Evolutionary conservation across 208 protist species (phyloP), one percentile per base, ranked within the genome.

Genomic region (Acanthamoeba rhysodes): DNA sequence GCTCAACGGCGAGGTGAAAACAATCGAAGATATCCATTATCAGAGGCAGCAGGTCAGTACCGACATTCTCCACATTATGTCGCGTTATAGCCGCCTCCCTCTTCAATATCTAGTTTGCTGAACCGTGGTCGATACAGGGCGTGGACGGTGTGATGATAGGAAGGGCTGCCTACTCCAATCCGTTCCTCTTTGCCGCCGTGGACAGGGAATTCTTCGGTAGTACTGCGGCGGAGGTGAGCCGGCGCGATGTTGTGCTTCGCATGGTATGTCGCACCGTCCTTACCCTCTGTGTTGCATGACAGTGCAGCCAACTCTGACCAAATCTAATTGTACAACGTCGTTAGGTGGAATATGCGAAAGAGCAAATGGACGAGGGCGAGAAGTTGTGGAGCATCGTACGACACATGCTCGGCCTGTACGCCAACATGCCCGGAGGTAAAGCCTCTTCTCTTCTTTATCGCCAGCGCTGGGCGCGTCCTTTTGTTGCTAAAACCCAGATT

Each of bases 71-170:
- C n/a, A 16, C 29, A n/a, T n/a, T 74, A 0, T 20, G 1, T 20
- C 53, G 1, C 53, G 1, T 2, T 20, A 0, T 57, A 2, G 14
- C 14, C 16, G 8, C 0, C 12, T 16, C 2, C 10, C 1, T 37
- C 18, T 6, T 20, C 9, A 37, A 10, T 0, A 27, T 18, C 74
- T 34, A 20, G 12, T 29, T 82, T 82, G 34, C 9, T 8, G 0
- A 22, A 50, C n/a, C 41, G 74, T 48, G 22, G 74, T 27, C 32
- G 32, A 82, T 82, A 2, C 37, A 72, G 59, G 85, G 85, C 37
- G 32, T 92, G 85, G 85, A 92, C 45, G 85, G 85, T 14, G 85
- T 92, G 57, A 92, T 92, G 85, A 92, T 92, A 48, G 85, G 85
- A 72, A 68, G 85, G 22, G 85, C 53, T 24, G 85, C 85, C 62